These are phyloP conservation scores for Tylopilus rubrobrunneus DNA, from an alignment of 768 basidiomycete species.

Conservation along the genomic window DNA sequence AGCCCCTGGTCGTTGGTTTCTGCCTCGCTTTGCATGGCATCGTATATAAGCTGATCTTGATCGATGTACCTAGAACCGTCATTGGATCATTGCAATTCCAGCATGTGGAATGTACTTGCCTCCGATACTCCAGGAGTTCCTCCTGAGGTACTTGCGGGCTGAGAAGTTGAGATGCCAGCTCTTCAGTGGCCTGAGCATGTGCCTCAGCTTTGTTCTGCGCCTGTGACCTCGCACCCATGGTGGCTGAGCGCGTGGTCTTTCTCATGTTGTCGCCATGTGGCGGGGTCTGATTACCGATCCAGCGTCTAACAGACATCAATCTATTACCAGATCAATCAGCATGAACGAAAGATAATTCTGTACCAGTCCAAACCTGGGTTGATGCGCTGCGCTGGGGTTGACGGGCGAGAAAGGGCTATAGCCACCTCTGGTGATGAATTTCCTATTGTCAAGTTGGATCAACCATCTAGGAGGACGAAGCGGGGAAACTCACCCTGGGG, in stretches of 20 bases:
- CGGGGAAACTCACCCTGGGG: slow-evolving; percentile 59
- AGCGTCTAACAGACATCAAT: slow-evolving; percentile 71
- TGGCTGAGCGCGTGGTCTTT: slow-evolving; percentile 35
- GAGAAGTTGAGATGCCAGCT: slow-evolving; percentile 53
- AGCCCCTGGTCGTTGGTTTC: slow-evolving; percentile 57
- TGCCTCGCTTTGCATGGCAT: slow-evolving; percentile 49
- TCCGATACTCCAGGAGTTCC: slow-evolving; percentile 71
- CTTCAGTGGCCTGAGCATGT: slow-evolving; percentile 47
- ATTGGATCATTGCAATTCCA: neutral
- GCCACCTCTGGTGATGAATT: slow-evolving; percentile 62
- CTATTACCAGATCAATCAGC: slow-evolving; percentile 33
- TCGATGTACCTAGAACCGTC: slow-evolving; percentile 57
- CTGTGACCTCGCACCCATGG: slow-evolving; percentile 24
- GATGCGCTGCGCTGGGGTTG: slow-evolving; percentile 35
- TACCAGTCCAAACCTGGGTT: slow-evolving; percentile 33
- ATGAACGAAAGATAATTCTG: slow-evolving; percentile 21
- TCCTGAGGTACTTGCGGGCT: slow-evolving; percentile 59
- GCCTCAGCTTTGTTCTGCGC: slow-evolving; percentile 27
- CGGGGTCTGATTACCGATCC: slow-evolving; percentile 60
- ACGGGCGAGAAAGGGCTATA: slow-evolving; percentile 75
- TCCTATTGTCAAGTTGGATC: slow-evolving; percentile 38
- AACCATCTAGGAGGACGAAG: neutral
- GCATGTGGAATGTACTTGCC: slow-evolving; percentile 36
- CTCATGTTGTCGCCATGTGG: slow-evolving; percentile 38
- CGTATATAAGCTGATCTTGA: slow-evolving; percentile 63